phyloP scores from a whole-genome alignment of 768 basidiomycete genomes.

The Mycena metata region DNA sequence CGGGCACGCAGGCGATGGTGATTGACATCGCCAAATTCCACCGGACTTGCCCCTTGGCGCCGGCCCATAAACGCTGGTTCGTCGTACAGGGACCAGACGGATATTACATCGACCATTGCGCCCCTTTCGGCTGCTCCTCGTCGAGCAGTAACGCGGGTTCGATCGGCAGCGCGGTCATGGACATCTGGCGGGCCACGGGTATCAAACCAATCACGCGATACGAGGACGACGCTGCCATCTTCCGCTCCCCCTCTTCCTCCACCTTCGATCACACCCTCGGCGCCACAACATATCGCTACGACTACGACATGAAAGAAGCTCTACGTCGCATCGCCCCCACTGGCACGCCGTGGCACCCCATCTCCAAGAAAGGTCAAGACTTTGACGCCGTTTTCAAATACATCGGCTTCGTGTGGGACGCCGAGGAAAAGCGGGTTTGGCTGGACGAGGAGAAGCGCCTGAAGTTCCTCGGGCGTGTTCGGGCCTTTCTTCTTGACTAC shows the following conservation, averaged over 20 bases:
- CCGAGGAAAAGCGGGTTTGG: neutral
- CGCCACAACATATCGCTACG: neutral
- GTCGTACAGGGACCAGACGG: conserved; percentile 28
- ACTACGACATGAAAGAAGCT: neutral
- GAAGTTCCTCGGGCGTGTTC: conserved; percentile 39
- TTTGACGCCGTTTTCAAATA: neutral
- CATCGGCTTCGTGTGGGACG: conserved; percentile 12
- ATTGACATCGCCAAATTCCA: conserved; percentile 33
- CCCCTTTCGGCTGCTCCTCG: conserved; percentile 2
- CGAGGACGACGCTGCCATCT: neutral
- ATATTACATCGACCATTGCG: conserved; percentile 40
- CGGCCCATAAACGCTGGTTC: conserved; percentile 36
- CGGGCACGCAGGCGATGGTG: conserved; percentile 16
- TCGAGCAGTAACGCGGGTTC: conserved; percentile 13
- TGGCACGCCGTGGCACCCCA: conserved; percentile 5
- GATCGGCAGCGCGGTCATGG: neutral
- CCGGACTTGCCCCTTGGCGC: conserved; percentile 30
- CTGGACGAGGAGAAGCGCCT: conserved; percentile 32
- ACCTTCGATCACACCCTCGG: neutral
- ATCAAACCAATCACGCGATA: neutral
- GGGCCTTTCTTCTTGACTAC: neutral
- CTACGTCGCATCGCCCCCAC: neutral
- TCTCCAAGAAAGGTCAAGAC: conserved; percentile 6
- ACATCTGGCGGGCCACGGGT: neutral
- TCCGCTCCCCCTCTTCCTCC: neutral